Conservation (phyloP, 495 filamentous ascomycete genomes). For the Penicillium antarcticum region DNA sequence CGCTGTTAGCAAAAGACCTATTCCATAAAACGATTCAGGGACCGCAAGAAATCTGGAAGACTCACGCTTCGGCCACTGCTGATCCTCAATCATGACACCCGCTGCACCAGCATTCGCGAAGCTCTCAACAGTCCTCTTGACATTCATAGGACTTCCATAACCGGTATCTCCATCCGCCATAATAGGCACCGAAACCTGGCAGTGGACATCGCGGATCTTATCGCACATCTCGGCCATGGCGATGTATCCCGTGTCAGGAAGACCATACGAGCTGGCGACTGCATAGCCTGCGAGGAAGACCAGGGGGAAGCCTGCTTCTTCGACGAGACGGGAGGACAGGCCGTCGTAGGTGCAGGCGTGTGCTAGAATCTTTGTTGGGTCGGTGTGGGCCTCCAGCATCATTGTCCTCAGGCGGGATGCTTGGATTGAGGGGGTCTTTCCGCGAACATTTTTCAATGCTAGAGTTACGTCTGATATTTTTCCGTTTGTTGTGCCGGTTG, state of each 20-base stretch:
- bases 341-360: constrained; percentile 39
- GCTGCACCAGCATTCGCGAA: constrained; percentile 37
- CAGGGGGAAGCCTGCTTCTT: constrained; percentile 40
- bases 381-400: constrained; percentile 32
- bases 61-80: constrained; percentile 38
- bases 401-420: constrained; percentile 35
- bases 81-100: constrained; percentile 43
- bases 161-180: constrained; percentile 43
- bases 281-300: constrained; percentile 36
- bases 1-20: not conserved
- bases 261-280: constrained; percentile 29
- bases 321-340: constrained; percentile 35
- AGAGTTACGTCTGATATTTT: constrained; percentile 7
- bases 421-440: constrained; percentile 29
- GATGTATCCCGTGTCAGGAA: constrained; percentile 44
- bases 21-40: not conserved
- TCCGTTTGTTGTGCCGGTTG: constrained; percentile 8
- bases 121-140: constrained; percentile 36
- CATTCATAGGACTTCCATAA: constrained; percentile 42
- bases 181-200: constrained; percentile 33
- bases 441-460: constrained; percentile 23
- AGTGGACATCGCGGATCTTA: constrained; percentile 35
- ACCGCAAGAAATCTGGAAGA: too few relatives aligned
- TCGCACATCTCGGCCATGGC: constrained; percentile 42
- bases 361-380: constrained; percentile 35